Evolutionary conservation across 768 basidiomycete genomes (phyloP).

Genomic region (Goffeauzyma gilvescens): DNA sequence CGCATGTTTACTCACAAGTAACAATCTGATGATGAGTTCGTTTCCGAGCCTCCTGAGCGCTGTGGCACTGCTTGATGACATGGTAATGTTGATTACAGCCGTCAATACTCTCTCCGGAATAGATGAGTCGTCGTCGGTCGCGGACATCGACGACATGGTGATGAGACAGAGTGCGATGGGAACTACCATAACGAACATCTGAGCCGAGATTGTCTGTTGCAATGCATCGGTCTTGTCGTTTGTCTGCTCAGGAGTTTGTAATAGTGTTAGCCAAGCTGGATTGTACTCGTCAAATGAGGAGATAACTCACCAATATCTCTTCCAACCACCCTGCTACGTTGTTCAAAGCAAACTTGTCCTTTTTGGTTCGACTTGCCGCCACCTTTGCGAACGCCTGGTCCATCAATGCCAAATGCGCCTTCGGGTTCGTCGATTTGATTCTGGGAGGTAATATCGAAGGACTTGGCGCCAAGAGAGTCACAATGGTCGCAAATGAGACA

Average conservation of each 20-base stretch:
- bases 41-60: slow-evolving; percentile 48
- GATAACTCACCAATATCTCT: slow-evolving; percentile 20
- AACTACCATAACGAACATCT: slow-evolving; percentile 21
- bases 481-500: slow-evolving; percentile 23
- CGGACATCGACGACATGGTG: slow-evolving; percentile 27
- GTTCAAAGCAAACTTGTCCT: slow-evolving; percentile 16
- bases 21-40: slow-evolving; percentile 53
- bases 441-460: slow-evolving; percentile 9
- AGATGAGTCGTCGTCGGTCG: slow-evolving; percentile 10
- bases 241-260: slow-evolving; percentile 11
- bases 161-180: slow-evolving; percentile 30
- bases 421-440: slow-evolving; percentile 3
- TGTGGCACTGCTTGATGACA: slow-evolving; percentile 43
- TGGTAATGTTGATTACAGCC: slow-evolving; percentile 50
- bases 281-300: background rate
- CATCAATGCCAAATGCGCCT: slow-evolving; percentile 13
- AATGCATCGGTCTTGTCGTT: slow-evolving; percentile 20
- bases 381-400: slow-evolving; percentile 19
- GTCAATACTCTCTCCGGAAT: slow-evolving; percentile 35
- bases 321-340: slow-evolving; percentile 30
- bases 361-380: slow-evolving; percentile 3
- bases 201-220: slow-evolving; percentile 17
- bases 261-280: background rate
- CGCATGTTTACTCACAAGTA: slow-evolving; percentile 45
- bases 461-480: slow-evolving; percentile 22